Evolutionary conservation across 805 yeast species (phyloP), one percentile per base, ranked within the genome.

Genomic region (Teunomyces lycoperdinae): DNA sequence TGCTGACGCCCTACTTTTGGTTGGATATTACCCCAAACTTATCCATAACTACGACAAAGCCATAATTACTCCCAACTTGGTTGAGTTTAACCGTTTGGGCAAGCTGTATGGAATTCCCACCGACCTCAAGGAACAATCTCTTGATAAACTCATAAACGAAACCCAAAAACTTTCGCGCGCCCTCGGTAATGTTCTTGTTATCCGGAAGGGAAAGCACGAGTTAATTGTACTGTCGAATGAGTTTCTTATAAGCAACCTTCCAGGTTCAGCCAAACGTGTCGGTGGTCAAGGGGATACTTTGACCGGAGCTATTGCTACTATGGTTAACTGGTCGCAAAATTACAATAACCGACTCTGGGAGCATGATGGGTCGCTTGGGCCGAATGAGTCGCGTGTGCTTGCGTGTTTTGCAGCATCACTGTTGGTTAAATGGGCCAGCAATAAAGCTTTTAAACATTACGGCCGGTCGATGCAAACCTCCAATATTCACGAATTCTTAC

Each of bases 261-360:
- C 63, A 11, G 97, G 98, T 1, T 84, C 94, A 5, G 66, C 70
- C 43, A 85, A 88, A 59, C 75, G 99, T 46, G 95, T 88, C 6
- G 97, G 97, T 9, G 99, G 99, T 0, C 98, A 94, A 68, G 99
- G 99, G 24, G 99, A 94, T 58, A 87, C 97, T 0, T 64, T 94
- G 34, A 80, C 92, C 0, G 99, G 99, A 0, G 72, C 88, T 20
- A 67, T 90, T n/a, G 90, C 91, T 1, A 85, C 96, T 0, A 73
- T 92, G 58, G 59, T 87, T 30, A 87, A 89, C 4, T 92, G 96
- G 96, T 81, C 87, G 5, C 61, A 77, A 20, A 84, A 85, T 9
- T 85, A 87, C 60, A 77, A 79, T 50, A 58, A 74, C 29, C 64
- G 71, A 2, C 58, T 84, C 1, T 88, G 96, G 91, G 47, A 36